phyloP scores from a whole-genome alignment of 345 rosid genomes.

The Salix brachista region DNA sequence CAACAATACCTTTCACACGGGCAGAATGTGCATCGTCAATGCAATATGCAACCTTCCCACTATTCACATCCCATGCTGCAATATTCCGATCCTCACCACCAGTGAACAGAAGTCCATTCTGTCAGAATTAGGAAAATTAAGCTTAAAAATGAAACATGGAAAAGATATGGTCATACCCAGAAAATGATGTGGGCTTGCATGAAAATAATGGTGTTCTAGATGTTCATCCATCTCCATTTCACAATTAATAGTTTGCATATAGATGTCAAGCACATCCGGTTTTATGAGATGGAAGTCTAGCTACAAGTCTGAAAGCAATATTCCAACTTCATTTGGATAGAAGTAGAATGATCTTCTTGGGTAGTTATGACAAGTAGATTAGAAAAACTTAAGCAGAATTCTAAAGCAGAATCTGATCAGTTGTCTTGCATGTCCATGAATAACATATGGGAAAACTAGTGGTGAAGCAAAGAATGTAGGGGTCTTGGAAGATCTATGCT shows the following conservation, averaged over 20 bases:
- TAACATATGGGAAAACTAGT: no score
- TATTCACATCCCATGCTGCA: constrained; percentile 84
- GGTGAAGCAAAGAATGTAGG: no score
- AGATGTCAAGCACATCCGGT: not conserved
- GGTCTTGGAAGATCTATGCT: no score
- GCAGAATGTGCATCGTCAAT: constrained; percentile 74
- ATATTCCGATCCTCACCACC: constrained; percentile 84
- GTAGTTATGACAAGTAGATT: no score
- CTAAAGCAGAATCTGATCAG: no score
- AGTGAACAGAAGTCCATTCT: constrained; percentile 73
- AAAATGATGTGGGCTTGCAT: no score
- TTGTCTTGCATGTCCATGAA: no score
- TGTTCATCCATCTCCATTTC: not conserved
- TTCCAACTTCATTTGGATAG: no score
- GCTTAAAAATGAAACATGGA: no score
- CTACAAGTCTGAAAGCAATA: no score
- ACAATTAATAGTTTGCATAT: not conserved
- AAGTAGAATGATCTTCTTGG: no score
- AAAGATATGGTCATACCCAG: not conserved
- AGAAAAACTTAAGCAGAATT: no score
- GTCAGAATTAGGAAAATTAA: constrained; percentile 9
- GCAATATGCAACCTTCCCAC: constrained; percentile 71
- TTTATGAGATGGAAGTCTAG: not conserved
- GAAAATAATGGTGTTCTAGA: not conserved
- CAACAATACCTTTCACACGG: constrained; percentile 84